Conservation (phyloP, 2,329 filamentous ascomycete species). For the Zymoseptoria passerinii region DNA sequence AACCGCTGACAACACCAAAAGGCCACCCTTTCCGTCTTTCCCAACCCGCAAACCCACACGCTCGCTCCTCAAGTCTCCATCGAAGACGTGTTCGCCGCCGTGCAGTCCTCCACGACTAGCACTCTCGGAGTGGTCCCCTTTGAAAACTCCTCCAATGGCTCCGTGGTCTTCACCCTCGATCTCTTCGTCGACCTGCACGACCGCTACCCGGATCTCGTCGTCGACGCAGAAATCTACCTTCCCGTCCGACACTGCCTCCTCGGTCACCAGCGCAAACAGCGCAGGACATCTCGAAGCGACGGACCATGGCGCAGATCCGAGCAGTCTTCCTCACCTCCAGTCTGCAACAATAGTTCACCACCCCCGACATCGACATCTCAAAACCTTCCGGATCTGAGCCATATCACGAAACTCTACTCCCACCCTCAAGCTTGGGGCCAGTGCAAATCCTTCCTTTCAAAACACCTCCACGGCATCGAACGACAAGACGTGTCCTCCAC, state of each 20-base stretch:
- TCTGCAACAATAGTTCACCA: neutral
- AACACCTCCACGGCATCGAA: constrained; percentile 65
- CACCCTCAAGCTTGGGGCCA: constrained; percentile 96
- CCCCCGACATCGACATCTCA: neutral
- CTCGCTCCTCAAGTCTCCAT: constrained; percentile 41
- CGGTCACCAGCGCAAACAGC: constrained; percentile 34
- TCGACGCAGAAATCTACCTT: constrained; percentile 79
- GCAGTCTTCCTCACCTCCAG: constrained; percentile 1
- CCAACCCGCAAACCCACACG: constrained; percentile 9
- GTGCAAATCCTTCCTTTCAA: constrained; percentile 65
- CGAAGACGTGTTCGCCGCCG: constrained; percentile 67
- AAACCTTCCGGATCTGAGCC: constrained; percentile 47
- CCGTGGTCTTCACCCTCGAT: constrained; percentile 83
- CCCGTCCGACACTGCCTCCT: constrained; percentile 83
- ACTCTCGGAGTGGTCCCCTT: constrained; percentile 80
- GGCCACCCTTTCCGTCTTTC: constrained; percentile 18
- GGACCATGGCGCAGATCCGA: constrained; percentile 7
- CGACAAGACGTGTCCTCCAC: constrained; percentile 78
- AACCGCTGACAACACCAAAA: constrained; percentile 1
- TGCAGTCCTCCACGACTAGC: constrained; percentile 55
- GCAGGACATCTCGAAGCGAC: neutral
- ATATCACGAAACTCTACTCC: constrained; percentile 72
- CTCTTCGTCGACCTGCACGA: constrained; percentile 67
- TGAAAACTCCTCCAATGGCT: constrained; percentile 92
- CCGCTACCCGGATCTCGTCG: constrained; percentile 58